These are phyloP conservation scores for Plasmodium cynomolgi DNA, from an alignment of 169 alveolate genomes.

Conservation along the genomic window DNA sequence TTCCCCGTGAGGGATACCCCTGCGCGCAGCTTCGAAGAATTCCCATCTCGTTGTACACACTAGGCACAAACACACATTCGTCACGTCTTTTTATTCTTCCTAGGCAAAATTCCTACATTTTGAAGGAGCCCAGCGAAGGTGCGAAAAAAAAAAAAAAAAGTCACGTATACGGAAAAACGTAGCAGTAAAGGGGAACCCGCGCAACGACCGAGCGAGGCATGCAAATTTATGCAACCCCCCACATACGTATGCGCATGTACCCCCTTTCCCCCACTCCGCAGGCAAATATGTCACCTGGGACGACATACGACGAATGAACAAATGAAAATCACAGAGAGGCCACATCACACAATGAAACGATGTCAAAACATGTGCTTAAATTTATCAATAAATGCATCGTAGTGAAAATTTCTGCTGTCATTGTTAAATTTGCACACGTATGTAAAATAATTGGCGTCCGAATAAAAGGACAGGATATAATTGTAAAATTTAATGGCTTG, in stretches of 20 bases:
- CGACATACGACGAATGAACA: constrained; percentile 54
- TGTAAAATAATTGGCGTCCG: constrained; percentile 54
- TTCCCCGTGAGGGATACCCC: neutral
- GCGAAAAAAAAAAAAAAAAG: neutral
- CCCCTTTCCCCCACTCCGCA: neutral
- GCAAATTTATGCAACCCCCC: neutral
- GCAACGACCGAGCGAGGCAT: neutral
- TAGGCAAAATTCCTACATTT: constrained; percentile 63
- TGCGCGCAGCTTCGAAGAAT: neutral
- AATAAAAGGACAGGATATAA: constrained; percentile 48
- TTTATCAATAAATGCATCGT: constrained; percentile 16
- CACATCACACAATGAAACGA: neutral
- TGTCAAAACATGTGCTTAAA: constrained; percentile 41
- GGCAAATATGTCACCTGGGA: constrained; percentile 67
- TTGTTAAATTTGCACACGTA: constrained; percentile 53
- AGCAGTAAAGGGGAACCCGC: neutral
- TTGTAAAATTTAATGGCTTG: constrained; percentile 63
- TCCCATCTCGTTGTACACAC: neutral
- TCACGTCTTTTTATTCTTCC: constrained; percentile 7
- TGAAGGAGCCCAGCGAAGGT: constrained; percentile 46
- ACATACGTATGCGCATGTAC: neutral
- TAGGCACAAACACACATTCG: neutral
- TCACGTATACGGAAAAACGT: neutral
- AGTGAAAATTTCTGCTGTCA: constrained; percentile 69
- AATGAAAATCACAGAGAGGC: neutral